phyloP scores from a whole-genome alignment of 768 basidiomycete species.

The Suillus clintonianus region DNA sequence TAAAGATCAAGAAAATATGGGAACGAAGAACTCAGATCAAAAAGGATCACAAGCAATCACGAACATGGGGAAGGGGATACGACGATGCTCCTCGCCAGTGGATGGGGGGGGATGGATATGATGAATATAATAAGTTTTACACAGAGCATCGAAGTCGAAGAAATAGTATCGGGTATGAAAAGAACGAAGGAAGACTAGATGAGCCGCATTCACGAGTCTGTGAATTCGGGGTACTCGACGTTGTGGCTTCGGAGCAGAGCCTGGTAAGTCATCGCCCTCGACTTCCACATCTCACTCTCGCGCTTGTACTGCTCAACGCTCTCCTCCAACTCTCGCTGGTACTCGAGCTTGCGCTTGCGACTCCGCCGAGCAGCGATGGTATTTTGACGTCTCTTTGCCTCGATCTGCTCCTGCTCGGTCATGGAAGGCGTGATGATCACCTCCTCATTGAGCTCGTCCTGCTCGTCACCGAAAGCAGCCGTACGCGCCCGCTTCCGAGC shows the following conservation, averaged over 20 bases:
- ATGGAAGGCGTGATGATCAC: slow-evolving; percentile 42
- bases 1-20: slow-evolving; percentile 6
- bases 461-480: slow-evolving; percentile 48
- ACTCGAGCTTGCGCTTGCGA: slow-evolving; percentile 71
- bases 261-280: slow-evolving; percentile 47
- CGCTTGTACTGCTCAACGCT: slow-evolving; percentile 49
- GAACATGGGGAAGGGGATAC: slow-evolving; percentile 39
- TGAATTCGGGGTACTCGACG: slow-evolving; percentile 55
- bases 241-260: slow-evolving; percentile 59
- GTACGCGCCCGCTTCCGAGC: slow-evolving; percentile 60
- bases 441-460: slow-evolving; percentile 50
- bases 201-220: slow-evolving; percentile 23
- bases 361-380: slow-evolving; percentile 83
- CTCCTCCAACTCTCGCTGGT: slow-evolving; percentile 67
- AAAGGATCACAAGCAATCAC: background rate
- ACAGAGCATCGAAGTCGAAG: slow-evolving; percentile 45
- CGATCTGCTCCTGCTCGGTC: slow-evolving; percentile 68
- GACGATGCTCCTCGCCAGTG: slow-evolving; percentile 59
- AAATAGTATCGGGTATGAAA: background rate
- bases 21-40: background rate
- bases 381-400: slow-evolving; percentile 79
- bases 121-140: slow-evolving; percentile 25
- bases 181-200: slow-evolving; percentile 9
- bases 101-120: slow-evolving; percentile 33
- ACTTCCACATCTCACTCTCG: slow-evolving; percentile 67